These are phyloP conservation scores for Nepenthes alata DNA, from an alignment of 179 eudicot genomes.

Conservation along the genomic window DNA sequence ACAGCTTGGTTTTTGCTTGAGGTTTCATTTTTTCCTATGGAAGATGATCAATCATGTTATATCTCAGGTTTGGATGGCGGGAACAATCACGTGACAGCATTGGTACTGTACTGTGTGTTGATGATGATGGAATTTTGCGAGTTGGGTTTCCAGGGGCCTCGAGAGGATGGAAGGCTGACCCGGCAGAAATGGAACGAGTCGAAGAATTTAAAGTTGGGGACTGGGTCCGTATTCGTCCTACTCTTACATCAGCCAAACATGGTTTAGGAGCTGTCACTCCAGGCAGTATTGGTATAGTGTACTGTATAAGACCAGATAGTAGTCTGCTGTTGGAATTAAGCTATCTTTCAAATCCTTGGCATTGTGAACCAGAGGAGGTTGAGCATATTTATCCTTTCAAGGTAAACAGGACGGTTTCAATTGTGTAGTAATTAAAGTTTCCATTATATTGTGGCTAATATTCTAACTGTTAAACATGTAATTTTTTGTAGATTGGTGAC, in stretches of 20 bases:
- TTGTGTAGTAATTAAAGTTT: neutral
- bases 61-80: slow-evolving; percentile 84
- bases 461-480: neutral
- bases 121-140: slow-evolving; percentile 96
- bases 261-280: slow-evolving; percentile 95
- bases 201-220: slow-evolving; percentile 98
- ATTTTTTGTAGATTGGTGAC: slow-evolving; percentile 60
- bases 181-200: slow-evolving; percentile 98
- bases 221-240: slow-evolving; percentile 96
- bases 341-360: slow-evolving; percentile 94
- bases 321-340: slow-evolving; percentile 75
- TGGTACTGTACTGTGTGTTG: slow-evolving; percentile 95
- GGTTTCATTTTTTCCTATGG: neutral
- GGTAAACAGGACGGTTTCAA: slow-evolving; percentile 26
- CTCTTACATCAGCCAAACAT: slow-evolving; percentile 87
- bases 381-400: slow-evolving; percentile 85
- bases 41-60: slow-evolving; percentile 7
- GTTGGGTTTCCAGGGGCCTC: slow-evolving; percentile 99
- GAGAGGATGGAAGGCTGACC: slow-evolving; percentile 99
- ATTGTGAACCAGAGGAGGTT: slow-evolving; percentile 99
- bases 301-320: slow-evolving; percentile 86
- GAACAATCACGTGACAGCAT: slow-evolving; percentile 85
- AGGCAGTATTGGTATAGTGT: slow-evolving; percentile 94
- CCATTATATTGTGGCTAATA: neutral
- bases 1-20: slow-evolving; percentile 1